phyloP scores from a whole-genome alignment of 164 flowering plant genomes.

The Tinospora cordifolia region DNA sequence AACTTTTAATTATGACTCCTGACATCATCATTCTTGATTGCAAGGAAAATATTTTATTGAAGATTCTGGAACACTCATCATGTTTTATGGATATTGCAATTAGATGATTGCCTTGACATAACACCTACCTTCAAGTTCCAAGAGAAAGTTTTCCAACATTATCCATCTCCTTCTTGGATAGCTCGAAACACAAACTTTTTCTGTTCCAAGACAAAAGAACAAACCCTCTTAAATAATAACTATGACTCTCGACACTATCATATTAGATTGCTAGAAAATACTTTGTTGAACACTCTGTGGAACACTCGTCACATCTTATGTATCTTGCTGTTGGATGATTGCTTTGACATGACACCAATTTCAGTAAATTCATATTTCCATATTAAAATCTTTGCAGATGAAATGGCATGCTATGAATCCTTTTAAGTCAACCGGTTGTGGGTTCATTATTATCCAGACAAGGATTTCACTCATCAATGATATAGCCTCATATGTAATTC shows the following conservation, averaged over 20 bases:
- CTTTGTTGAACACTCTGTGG: not conserved
- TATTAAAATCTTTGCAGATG: not conserved
- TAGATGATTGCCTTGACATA: not conserved
- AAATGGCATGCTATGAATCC: not conserved
- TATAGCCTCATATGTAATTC: not conserved
- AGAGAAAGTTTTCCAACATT: no score
- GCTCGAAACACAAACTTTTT: not conserved
- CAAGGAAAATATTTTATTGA: not conserved
- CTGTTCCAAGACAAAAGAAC: not conserved
- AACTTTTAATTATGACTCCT: not conserved
- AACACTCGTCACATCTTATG: not conserved
- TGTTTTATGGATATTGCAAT: not conserved
- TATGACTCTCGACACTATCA: not conserved
- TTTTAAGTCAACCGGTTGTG: not conserved
- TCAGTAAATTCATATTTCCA: not conserved
- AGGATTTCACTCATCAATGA: not conserved
- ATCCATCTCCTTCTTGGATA: no score
- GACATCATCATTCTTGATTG: not conserved
- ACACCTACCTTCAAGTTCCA: no score
- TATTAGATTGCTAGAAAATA: not conserved
- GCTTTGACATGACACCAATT: not conserved
- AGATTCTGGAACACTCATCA: not conserved
- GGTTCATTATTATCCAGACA: not conserved
- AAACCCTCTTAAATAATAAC: not conserved
- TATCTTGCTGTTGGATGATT: not conserved